Evolutionary conservation across 2,329 filamentous ascomycete species (phyloP), one percentile per base, ranked within the genome.

Genomic region (Trichoderma sp.): DNA sequence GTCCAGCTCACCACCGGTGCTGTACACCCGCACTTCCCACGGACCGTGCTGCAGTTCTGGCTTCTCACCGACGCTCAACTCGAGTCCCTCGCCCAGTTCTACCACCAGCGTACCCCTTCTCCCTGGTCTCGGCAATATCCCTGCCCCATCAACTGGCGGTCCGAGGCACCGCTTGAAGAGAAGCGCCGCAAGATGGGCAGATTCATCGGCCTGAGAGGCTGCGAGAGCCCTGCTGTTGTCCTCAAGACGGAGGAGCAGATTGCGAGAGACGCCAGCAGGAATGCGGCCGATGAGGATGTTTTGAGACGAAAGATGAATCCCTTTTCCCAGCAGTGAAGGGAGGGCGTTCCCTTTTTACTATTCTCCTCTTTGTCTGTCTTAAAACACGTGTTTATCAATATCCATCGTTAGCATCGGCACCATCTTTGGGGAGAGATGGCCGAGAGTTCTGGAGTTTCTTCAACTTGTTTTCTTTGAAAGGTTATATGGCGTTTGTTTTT

Each of bases 161-260:
- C 83, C 6, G 84, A 87, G 76, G 82, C 91, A 76, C 83, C 86
- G 3, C 82, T 92, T 31, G 89, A 91, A 82, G 88, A 95, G 81
- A 95, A 95, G 87, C 87, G 93, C 77, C 86, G 93, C 77, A 91
- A 91, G 84, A 90, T 95, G 81, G 93, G 93, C 63, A 87, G 89
- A 78, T 95, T 95, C 78, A 94, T 95, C 81, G 93, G 93, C 14
- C 85, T 95, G 75, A 85, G 90, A 68, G 93, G 92, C 2, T 87
- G 86, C 77, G 84, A 87, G 53, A 82, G 81, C 21, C 85, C 86
- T 11, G 76, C 80, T 31, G 65, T 76, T 69, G 72, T 81, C 65
- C 77, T 84, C 76, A 85, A 83, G 81, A 84, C 83, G 9, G 86
- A 89, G 78, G 86, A 89, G 45, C 86, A 89, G 77, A 86, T 89